Percentiles rank a stretch among this genome's conserved stretches.
phyloP scores from a whole-genome alignment of 1,139 yeast genomes.

The Candida freyschussii region DNA sequence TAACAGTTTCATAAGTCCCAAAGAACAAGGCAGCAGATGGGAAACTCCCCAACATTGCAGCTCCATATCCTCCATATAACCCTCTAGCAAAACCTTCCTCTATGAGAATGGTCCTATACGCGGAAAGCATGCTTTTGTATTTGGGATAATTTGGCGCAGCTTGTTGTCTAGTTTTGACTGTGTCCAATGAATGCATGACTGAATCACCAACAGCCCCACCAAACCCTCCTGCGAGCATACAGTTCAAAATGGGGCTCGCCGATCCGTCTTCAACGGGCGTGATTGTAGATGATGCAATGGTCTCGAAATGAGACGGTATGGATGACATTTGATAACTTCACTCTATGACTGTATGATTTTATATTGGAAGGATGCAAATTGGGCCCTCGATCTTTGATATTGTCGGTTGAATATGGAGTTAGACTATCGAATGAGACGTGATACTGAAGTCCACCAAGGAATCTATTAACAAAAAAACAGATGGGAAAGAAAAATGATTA shows the following conservation, averaged over 20 bases:
- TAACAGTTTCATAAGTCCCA: constrained; percentile 80
- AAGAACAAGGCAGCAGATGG: constrained; percentile 94
- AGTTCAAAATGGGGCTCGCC: constrained; percentile 46
- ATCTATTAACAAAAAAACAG: too few relatives aligned
- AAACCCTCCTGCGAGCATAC: constrained; percentile 85
- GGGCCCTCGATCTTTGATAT: too few relatives aligned
- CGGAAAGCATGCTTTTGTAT: constrained; percentile 64
- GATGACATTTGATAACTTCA: background rate
- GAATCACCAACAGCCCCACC: constrained; percentile 96
- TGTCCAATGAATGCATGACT: constrained; percentile 90
- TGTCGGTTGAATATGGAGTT: too few relatives aligned
- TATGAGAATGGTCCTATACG: constrained; percentile 63
- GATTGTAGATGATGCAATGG: constrained; percentile 13
- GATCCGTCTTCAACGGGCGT: constrained; percentile 16
- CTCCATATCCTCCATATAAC: constrained; percentile 84
- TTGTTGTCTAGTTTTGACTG: constrained; percentile 95
- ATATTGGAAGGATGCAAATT: background rate
- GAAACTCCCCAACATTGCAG: constrained; percentile 86
- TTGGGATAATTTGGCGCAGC: constrained; percentile 71
- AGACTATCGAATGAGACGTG: too few relatives aligned
- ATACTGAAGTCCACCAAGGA: too few relatives aligned
- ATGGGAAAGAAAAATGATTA: too few relatives aligned
- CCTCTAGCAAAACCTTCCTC: constrained; percentile 89
- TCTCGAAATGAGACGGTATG: constrained; percentile 6
- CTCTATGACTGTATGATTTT: background rate